Percentiles rank a stretch among this genome's conserved stretches.
These are phyloP conservation scores for Aspergillus nanangensis DNA, from an alignment of 495 filamentous ascomycete species.

Conservation along the genomic window DNA sequence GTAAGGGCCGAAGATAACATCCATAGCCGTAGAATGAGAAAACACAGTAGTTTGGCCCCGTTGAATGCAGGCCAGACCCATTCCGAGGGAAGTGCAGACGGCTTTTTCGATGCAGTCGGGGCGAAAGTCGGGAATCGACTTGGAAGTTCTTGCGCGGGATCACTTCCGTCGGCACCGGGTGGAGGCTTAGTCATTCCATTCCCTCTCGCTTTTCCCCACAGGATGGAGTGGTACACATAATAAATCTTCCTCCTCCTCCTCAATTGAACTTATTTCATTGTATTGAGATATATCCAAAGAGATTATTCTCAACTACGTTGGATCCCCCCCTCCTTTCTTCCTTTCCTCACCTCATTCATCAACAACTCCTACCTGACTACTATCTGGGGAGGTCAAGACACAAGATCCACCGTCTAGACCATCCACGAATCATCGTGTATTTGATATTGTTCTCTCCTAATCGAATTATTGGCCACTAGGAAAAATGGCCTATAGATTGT, in stretches of 20 bases:
- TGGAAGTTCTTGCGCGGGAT: background rate
- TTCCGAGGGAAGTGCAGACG: conserved; percentile 9
- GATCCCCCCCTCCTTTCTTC: too few relatives aligned
- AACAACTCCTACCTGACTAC: too few relatives aligned
- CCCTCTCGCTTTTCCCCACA: background rate
- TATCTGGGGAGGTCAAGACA: too few relatives aligned
- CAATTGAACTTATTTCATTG: too few relatives aligned
- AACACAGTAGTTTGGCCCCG: background rate
- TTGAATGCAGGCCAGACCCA: conserved; percentile 10
- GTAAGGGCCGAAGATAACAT: background rate
- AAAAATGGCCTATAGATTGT: too few relatives aligned
- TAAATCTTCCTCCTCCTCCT: too few relatives aligned
- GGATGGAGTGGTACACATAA: background rate
- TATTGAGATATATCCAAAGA: too few relatives aligned
- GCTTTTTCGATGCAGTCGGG: conserved; percentile 8
- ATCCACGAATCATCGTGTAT: background rate
- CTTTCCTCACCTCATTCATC: too few relatives aligned
- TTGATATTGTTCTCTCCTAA: background rate
- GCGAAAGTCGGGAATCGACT: conserved; percentile 17
- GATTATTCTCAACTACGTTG: too few relatives aligned
- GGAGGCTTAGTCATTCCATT: background rate
- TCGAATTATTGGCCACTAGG: too few relatives aligned
- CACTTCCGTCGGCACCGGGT: background rate
- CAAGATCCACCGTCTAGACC: background rate
- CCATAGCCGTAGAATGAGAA: conserved; percentile 5